Percentiles rank a stretch among this genome's conserved stretches.
Conservation (phyloP, 108 stramenopile genomes). For the Pinguiococcus pyrenoidosus region DNA sequence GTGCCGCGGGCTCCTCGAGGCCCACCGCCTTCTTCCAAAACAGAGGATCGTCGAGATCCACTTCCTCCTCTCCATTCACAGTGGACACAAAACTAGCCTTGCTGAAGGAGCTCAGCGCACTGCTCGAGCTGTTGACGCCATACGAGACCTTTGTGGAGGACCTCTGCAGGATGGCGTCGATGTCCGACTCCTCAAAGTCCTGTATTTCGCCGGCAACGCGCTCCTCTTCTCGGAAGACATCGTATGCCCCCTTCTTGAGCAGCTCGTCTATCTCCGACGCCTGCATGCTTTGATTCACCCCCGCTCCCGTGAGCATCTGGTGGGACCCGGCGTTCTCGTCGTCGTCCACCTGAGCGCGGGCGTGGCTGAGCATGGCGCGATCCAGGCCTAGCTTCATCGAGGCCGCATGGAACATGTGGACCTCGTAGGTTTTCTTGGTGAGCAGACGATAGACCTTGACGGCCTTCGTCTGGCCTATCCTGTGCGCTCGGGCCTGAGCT, state of each 20-base stretch:
- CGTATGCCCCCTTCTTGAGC: slow-evolving; percentile 45
- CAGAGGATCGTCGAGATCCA: slow-evolving; percentile 47
- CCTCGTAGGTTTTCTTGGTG: slow-evolving; percentile 88
- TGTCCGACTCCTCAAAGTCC: slow-evolving; percentile 36
- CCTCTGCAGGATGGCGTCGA: slow-evolving; percentile 40
- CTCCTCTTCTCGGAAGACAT: slow-evolving; percentile 39
- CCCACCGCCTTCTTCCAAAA: slow-evolving; percentile 50
- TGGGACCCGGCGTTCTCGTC: too few species aligned
- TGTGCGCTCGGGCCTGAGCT: slow-evolving; percentile 80
- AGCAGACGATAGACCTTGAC: slow-evolving; percentile 85
- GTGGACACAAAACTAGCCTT: slow-evolving; percentile 46
- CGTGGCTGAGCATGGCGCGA: slow-evolving; percentile 74
- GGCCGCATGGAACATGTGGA: slow-evolving; percentile 93
- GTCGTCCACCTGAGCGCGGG: slow-evolving; percentile 4
- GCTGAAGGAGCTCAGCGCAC: slow-evolving; percentile 24
- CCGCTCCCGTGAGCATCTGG: too few species aligned
- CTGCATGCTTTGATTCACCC: slow-evolving; percentile 5
- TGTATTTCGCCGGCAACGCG: slow-evolving; percentile 37
- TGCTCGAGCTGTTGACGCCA: not conserved
- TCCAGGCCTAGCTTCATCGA: slow-evolving; percentile 95
- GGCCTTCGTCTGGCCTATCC: slow-evolving; percentile 93
- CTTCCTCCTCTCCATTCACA: slow-evolving; percentile 29
- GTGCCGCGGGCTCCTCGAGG: slow-evolving; percentile 21
- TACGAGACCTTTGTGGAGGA: slow-evolving; percentile 26
- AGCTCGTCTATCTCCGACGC: slow-evolving; percentile 42